A percentile compares a stretch with the other conserved stretches of the same genome.
phyloP scores from a whole-genome alignment of 345 rosid species.

The Triadica sebifera region DNA sequence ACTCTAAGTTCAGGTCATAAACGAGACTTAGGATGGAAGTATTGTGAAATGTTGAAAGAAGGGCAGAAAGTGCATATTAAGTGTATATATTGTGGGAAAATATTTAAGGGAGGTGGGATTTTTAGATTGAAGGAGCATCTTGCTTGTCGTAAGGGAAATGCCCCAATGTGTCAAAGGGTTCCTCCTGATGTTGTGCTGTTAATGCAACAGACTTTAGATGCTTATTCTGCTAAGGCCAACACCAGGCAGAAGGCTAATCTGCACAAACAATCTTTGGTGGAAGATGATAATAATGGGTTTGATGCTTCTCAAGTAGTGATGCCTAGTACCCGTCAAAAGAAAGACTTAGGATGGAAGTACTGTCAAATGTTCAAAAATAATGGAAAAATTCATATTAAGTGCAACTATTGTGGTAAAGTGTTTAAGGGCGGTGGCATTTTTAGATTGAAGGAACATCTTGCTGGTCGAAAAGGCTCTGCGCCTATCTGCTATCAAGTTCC shows the following conservation, averaged over 20 bases:
- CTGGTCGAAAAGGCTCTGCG: slow-evolving; percentile 31
- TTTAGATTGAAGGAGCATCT: slow-evolving; percentile 34
- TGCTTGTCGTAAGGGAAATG: slow-evolving; percentile 29
- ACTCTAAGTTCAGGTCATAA: slow-evolving; percentile 12
- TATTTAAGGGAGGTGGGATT: slow-evolving; percentile 37
- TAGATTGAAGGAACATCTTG: slow-evolving; percentile 39
- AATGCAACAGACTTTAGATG: slow-evolving; percentile 26
- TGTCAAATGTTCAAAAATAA: slow-evolving; percentile 18
- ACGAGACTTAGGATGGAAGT: slow-evolving; percentile 26
- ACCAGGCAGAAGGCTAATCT: neutral
- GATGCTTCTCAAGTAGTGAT: slow-evolving; percentile 6
- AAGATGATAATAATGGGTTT: neutral
- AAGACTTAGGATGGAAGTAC: slow-evolving; percentile 29
- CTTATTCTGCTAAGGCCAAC: slow-evolving; percentile 7
- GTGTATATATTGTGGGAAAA: slow-evolving; percentile 27
- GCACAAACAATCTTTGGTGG: neutral
- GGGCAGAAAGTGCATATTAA: slow-evolving; percentile 16
- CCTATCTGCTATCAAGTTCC: slow-evolving; percentile 27
- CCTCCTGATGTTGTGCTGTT: slow-evolving; percentile 21
- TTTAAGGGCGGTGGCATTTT: slow-evolving; percentile 39
- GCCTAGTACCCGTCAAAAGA: slow-evolving; percentile 17
- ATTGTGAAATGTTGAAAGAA: slow-evolving; percentile 20
- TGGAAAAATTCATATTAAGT: slow-evolving; percentile 22
- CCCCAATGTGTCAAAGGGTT: slow-evolving; percentile 24
- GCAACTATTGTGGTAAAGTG: slow-evolving; percentile 30